These are phyloP conservation scores for Penicillium sp. DNA, from an alignment of 2,329 filamentous ascomycete species.

Conservation along the genomic window DNA sequence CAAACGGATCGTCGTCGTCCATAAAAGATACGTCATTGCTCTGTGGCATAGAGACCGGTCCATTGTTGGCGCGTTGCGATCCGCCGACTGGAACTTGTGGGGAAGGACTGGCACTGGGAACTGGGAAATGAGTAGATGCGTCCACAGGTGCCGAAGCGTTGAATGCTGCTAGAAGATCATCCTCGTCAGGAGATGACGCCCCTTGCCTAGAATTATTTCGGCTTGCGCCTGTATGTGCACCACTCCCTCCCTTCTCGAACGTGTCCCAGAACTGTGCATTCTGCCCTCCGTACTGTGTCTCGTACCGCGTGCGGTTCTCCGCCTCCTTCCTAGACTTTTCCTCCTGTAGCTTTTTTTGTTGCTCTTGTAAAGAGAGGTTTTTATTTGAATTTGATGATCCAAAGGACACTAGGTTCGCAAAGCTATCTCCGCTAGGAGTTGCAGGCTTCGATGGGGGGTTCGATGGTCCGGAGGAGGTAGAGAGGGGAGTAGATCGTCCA, in stretches of 20 bases:
- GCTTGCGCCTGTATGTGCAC: constrained; percentile 46
- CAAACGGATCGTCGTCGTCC: constrained; percentile 81
- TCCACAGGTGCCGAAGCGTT: constrained; percentile 64
- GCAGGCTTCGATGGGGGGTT: constrained; percentile 46
- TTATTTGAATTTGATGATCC: constrained; percentile 54
- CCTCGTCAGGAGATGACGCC: constrained; percentile 57
- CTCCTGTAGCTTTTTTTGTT: constrained; percentile 73
- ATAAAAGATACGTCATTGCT: constrained; percentile 44
- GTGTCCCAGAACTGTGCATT: constrained; percentile 76
- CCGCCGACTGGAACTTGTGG: constrained; percentile 28
- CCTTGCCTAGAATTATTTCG: constrained; percentile 50
- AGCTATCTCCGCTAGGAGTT: constrained; percentile 57
- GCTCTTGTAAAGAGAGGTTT: constrained; percentile 71
- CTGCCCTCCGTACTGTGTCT: constrained; percentile 73
- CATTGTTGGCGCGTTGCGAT: constrained; percentile 20
- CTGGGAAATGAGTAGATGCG: constrained; percentile 62
- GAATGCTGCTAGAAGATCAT: constrained; percentile 67
- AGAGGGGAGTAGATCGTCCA: constrained; percentile 50
- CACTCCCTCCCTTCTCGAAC: constrained; percentile 62
- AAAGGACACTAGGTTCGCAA: constrained; percentile 70
- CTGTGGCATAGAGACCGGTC: constrained; percentile 23
- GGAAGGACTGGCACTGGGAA: constrained; percentile 44
- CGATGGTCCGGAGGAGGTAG: constrained; percentile 35
- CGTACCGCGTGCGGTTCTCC: constrained; percentile 71
- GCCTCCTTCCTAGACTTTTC: constrained; percentile 76